Conservation (phyloP, 2,329 filamentous ascomycete species). For the Fusarium albosuccineum region DNA sequence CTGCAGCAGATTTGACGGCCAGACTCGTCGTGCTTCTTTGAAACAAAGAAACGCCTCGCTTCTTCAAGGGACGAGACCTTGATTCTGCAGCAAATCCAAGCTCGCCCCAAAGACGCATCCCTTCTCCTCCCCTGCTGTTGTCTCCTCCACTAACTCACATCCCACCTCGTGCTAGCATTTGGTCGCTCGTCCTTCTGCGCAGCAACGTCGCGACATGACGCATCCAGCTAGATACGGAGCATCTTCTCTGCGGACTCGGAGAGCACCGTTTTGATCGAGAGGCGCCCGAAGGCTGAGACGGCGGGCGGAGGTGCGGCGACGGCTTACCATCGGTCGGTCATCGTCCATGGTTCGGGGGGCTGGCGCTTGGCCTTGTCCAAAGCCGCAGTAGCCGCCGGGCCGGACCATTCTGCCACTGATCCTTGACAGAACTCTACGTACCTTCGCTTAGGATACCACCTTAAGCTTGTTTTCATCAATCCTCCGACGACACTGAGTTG, state of each 20-base stretch:
- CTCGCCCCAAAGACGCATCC: not conserved
- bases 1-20: slow-evolving; percentile 15
- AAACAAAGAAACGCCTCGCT: slow-evolving; percentile 16
- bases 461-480: slow-evolving; percentile 10
- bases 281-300: slow-evolving; percentile 22
- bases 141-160: slow-evolving; percentile 11
- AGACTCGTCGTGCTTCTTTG: slow-evolving; percentile 14
- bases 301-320: slow-evolving; percentile 23
- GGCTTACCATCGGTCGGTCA: slow-evolving; percentile 41
- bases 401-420: slow-evolving; percentile 40
- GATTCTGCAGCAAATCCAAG: slow-evolving; percentile 7
- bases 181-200: not conserved
- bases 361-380: slow-evolving; percentile 29
- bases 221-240: slow-evolving; percentile 8
- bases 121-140: not conserved
- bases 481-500: slow-evolving; percentile 3
- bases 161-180: slow-evolving; percentile 2
- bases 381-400: slow-evolving; percentile 49
- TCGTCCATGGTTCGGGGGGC: slow-evolving; percentile 33
- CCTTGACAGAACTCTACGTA: slow-evolving; percentile 27
- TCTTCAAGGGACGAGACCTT: not conserved
- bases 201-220: slow-evolving; percentile 10
- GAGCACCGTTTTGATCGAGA: slow-evolving; percentile 27
- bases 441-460: slow-evolving; percentile 11
- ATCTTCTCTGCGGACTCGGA: slow-evolving; percentile 15